Evolutionary conservation across 1,139 yeast genomes (phyloP), one percentile per base, ranked within the genome.

Genomic region (Debaryomycetaceae sp.): DNA sequence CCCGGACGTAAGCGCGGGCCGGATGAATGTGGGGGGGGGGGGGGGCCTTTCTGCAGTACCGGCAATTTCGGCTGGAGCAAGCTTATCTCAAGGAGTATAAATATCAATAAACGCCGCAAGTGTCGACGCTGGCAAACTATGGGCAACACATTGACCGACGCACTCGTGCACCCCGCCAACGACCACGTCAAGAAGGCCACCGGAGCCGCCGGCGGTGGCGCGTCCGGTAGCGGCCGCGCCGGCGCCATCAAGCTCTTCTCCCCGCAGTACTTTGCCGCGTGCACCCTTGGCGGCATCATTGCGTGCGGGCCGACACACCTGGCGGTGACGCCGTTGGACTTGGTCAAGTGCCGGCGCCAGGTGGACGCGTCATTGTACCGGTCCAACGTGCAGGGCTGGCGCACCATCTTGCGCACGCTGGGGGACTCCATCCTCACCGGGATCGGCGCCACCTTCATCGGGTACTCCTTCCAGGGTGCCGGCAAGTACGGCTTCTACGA

Each of bases 241-340:
- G 14, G 56, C 29, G 29, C 24, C 15, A 75, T 80, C 43, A 61
- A 65, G 43, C 63, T 83, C 32, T 83, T 72, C 61, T 67, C 89
- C 3, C 65, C 70, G 16, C 82, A 84, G 53, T 89, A 83, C 61
- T 89, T 75, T 61, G 73, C 75, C 29, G 79, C 95, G 28, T 89
- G 96, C 60, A 81, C 94, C 8, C 39, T 85, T 24, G 97, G 97
- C 33, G 97, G 97, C 45, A 69, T 84, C 32, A 51, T 79, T 41
- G 96, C 97, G 3, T 89, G 97, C 68, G 96, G 96, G 21, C 95
- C 96, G 20, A 89, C 97, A 10, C 97, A 89, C 61, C 79, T 95
- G 2, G 75, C 84, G 2, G 93, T 89, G 20, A 84, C 96, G 5
- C 97, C 97, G 3, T 71, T 89, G 40, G 97, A 89, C 62, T 67